A percentile compares a stretch with the other conserved stretches of the same genome.
phyloP scores from a whole-genome alignment of 768 basidiomycete genomes.

The Heimioporus sp. region DNA sequence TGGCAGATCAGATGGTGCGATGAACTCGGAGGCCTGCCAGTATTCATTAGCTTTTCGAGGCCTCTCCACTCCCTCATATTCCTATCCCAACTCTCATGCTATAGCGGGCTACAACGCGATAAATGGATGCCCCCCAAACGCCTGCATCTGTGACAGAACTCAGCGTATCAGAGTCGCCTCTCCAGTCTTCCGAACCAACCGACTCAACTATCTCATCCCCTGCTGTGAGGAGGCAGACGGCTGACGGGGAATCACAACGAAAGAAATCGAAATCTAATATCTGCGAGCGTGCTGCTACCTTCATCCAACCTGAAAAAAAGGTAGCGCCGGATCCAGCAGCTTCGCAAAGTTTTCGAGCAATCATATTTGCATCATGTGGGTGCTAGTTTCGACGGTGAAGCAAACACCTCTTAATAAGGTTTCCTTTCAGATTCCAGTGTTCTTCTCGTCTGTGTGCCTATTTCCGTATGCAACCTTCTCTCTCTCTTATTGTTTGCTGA shows the following conservation, averaged over 20 bases:
- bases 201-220: slow-evolving; percentile 2
- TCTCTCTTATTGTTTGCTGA: not conserved
- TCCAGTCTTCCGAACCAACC: too few relatives aligned
- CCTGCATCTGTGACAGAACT: too few relatives aligned
- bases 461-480: slow-evolving; percentile 47
- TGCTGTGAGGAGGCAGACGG: slow-evolving; percentile 6
- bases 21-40: too few relatives aligned
- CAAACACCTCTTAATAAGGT: not conserved
- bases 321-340: slow-evolving; percentile 43
- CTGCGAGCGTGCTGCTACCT: slow-evolving; percentile 20
- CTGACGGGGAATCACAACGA: slow-evolving; percentile 1
- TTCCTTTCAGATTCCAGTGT: slow-evolving; percentile 57
- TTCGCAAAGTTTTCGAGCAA: slow-evolving; percentile 48
- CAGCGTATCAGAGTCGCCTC: too few relatives aligned
- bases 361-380: slow-evolving; percentile 58
- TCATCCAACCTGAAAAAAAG: slow-evolving; percentile 39
- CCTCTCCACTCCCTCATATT: too few relatives aligned
- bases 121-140: too few relatives aligned
- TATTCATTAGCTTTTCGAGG: too few relatives aligned
- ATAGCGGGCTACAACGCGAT: too few relatives aligned
- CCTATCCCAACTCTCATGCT: too few relatives aligned
- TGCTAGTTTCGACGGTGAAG: not conserved
- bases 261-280: slow-evolving; percentile 5
- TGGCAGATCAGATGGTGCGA: too few relatives aligned
- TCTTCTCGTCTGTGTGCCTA: slow-evolving; percentile 67